Conservation (phyloP, 257 asterid genomes). For the Jacaranda copaia region DNA sequence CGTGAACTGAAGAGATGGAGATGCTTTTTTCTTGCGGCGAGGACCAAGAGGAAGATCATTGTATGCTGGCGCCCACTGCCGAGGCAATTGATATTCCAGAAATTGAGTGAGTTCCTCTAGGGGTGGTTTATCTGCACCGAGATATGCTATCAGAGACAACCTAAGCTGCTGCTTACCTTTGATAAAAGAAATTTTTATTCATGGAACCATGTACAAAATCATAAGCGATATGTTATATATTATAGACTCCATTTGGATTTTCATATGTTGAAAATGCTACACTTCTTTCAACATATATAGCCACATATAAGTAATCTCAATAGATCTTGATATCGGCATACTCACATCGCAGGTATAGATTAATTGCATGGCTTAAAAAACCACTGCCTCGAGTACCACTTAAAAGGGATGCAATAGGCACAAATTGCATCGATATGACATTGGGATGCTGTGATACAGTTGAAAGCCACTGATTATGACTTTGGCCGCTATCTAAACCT, state of each 20-base stretch:
- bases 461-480: conserved; percentile 91
- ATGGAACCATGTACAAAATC: neutral
- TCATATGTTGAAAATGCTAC: neutral
- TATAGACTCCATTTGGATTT: neutral
- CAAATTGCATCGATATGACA: conserved; percentile 90
- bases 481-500: conserved; percentile 79
- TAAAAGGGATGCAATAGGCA: conserved; percentile 86
- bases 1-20: conserved; percentile 85
- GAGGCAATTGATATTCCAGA: conserved; percentile 86
- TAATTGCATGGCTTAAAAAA: conserved; percentile 87
- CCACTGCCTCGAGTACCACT: conserved; percentile 91
- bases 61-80: conserved; percentile 96
- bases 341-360: conserved; percentile 92
- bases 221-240: neutral
- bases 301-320: neutral
- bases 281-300: neutral
- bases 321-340: conserved; percentile 9
- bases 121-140: conserved; percentile 83
- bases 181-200: conserved; percentile 6
- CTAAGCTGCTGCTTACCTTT: neutral
- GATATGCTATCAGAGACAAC: conserved; percentile 32
- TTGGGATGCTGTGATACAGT: conserved; percentile 85
- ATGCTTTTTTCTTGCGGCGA: conserved; percentile 66
- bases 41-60: conserved; percentile 90
- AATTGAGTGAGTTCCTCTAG: conserved; percentile 89